Evolutionary conservation across 2,329 filamentous ascomycete genomes (phyloP).

Genomic region (Chaetomiaceae sp.): DNA sequence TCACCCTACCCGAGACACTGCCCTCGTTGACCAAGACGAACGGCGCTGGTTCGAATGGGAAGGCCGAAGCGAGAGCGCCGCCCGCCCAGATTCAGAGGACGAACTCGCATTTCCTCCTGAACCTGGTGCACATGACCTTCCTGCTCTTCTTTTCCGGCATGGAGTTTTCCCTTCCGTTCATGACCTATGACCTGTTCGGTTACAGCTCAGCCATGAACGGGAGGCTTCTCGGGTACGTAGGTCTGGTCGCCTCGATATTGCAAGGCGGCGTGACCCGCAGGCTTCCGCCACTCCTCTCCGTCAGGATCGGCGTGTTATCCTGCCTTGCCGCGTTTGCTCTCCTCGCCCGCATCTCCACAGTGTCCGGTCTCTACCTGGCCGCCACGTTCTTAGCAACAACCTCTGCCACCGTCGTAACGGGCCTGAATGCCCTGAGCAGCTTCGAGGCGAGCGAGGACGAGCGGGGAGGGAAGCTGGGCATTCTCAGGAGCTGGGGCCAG

Average conservation of each 20-base stretch:
- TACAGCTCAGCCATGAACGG: slow-evolving; percentile 78
- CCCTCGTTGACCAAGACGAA: slow-evolving; percentile 45
- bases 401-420: slow-evolving; percentile 89
- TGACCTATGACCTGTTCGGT: slow-evolving; percentile 90
- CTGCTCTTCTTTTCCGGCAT: slow-evolving; percentile 96
- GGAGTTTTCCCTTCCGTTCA: slow-evolving; percentile 95
- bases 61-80: slow-evolving; percentile 18
- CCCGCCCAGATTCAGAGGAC: slow-evolving; percentile 46
- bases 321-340: slow-evolving; percentile 77
- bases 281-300: slow-evolving; percentile 70
- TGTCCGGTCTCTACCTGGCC: slow-evolving; percentile 69
- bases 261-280: slow-evolving; percentile 88
- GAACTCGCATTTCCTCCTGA: slow-evolving; percentile 78
- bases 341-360: slow-evolving; percentile 62
- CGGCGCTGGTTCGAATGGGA: slow-evolving; percentile 2
- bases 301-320: slow-evolving; percentile 70
- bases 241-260: slow-evolving; percentile 82
- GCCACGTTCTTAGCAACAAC: slow-evolving; percentile 82
- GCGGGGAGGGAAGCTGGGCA: slow-evolving; percentile 78
- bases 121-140: slow-evolving; percentile 81
- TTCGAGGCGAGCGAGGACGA: slow-evolving; percentile 79
- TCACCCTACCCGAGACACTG: slow-evolving; percentile 79
- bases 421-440: slow-evolving; percentile 83
- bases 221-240: slow-evolving; percentile 80
- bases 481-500: slow-evolving; percentile 77